Base-by-base conservation (phyloP, 768 basidiomycete species). In the Cystobasidium tubakii region DNA sequence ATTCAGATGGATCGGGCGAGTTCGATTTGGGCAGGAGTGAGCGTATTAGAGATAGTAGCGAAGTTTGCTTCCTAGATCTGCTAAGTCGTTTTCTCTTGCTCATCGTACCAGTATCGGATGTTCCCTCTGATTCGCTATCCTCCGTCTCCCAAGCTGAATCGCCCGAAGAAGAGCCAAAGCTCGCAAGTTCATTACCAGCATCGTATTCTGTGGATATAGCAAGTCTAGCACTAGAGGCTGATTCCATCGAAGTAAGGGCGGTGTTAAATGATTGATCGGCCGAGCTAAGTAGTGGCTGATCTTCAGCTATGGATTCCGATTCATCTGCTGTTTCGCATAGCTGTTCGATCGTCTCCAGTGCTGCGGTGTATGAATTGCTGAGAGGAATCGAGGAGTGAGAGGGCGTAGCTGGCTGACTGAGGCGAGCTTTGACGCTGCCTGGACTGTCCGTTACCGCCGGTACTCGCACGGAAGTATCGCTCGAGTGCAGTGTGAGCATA, bases 121-220 rank as follows among this genome's bases (percentile, higher is more conserved):
- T 34, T 12, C 21, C 57, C 23, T 60, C 57, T 29, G 57, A 60
- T 29, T 60, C 57, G 57, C 27, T 60, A 25, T 29, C 29, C 21
- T 60, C 57, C 6, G 57, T 60, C 21, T 60, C 57, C 57, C 57
- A 60, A 60, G 57, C 25, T 12, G 57, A 60, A 17, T 34, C 57
- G 6, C 57, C 13, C 4, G 57, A 60, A 15, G 57, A 60, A 27
- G 57, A 27, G 12, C 21, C 46, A n/a, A 60, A 34, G 15, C 29
- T 29, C 13, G 57, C 57, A 60, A 60, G 57, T 29, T 60, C 57
- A 60, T 60, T 25, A 60, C 57, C 57, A 21, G 57, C 57, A 60
- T 60, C 57, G 23, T 60, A 60, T 60, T 60, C 57, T 60, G 12
- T 34, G 4, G 57, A 60, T 25, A 60, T 60, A 10, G 15, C 29